These are phyloP conservation scores for Sporothrix schenckii DNA, from an alignment of 2,329 filamentous ascomycete genomes.

Conservation along the genomic window DNA sequence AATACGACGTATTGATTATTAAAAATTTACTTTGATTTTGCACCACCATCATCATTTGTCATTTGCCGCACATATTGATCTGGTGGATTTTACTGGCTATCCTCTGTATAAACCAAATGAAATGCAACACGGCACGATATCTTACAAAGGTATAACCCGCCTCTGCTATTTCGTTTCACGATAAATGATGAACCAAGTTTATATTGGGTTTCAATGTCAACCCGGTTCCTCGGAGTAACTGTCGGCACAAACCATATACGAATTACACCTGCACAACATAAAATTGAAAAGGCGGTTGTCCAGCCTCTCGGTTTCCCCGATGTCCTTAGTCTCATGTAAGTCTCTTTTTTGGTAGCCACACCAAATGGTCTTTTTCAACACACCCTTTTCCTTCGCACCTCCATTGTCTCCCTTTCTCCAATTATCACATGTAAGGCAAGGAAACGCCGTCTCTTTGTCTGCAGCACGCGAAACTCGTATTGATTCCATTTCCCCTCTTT, in stretches of 20 bases:
- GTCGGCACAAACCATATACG: not conserved
- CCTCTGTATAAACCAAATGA: not conserved
- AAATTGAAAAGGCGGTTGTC: not conserved
- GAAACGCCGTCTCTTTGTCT: slow-evolving; percentile 3
- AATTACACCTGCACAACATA: not conserved
- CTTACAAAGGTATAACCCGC: not conserved
- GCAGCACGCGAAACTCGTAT: slow-evolving; percentile 14
- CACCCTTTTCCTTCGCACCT: not conserved
- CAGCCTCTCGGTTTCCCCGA: not conserved
- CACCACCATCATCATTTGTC: too few relatives aligned
- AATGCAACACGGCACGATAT: slow-evolving; percentile 8
- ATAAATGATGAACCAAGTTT: not conserved
- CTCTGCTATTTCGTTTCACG: not conserved
- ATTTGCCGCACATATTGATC: not conserved
- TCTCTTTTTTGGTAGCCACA: not conserved
- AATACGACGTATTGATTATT: too few relatives aligned
- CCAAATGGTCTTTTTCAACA: not conserved
- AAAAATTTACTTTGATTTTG: too few relatives aligned
- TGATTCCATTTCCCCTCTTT: slow-evolving; percentile 9
- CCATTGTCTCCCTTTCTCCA: not conserved
- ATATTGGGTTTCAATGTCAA: not conserved
- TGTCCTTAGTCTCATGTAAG: not conserved
- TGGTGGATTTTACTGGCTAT: not conserved
- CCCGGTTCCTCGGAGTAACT: not conserved
- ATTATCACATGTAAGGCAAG: not conserved